Conservation (phyloP, 192 early-diverging fungal species). For the Backusella australiensis region DNA sequence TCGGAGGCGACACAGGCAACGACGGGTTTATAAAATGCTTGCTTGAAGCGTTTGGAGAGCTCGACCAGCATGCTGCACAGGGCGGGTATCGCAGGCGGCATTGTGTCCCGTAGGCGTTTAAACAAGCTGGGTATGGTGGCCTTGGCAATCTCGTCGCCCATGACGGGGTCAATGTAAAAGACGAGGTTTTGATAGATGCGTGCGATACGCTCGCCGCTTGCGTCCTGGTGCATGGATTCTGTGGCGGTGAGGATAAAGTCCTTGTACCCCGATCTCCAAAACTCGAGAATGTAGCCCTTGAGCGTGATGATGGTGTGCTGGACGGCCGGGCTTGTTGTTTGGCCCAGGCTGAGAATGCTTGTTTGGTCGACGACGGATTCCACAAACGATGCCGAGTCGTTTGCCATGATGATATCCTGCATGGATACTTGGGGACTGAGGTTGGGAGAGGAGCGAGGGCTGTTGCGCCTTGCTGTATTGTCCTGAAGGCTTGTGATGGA, state of each 20-base stretch:
- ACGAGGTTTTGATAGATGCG: conserved; percentile 19
- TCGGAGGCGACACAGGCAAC: conserved; percentile 55
- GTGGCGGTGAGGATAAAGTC: conserved; percentile 12
- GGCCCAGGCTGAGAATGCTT: not conserved
- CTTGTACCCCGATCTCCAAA: conserved; percentile 34
- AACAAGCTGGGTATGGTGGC: conserved; percentile 46
- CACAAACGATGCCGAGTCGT: not conserved
- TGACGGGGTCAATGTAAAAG: conserved; percentile 27
- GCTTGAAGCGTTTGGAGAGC: conserved; percentile 33
- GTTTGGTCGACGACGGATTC: not conserved
- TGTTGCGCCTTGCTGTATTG: not conserved
- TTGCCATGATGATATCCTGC: not conserved
- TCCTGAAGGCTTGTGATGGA: conserved; percentile 11
- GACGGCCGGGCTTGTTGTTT: too few species aligned
- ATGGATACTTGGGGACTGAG: conserved; percentile 10
- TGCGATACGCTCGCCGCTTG: conserved; percentile 11
- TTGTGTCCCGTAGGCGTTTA: conserved; percentile 36
- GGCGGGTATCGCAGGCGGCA: conserved; percentile 36
- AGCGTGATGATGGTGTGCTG: not conserved
- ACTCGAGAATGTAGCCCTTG: conserved; percentile 25
- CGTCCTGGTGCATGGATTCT: conserved; percentile 23
- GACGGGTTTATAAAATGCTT: conserved; percentile 50
- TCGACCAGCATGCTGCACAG: conserved; percentile 39
- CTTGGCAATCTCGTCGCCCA: conserved; percentile 36
- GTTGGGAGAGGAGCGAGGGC: conserved; percentile 5